Base-by-base conservation (phyloP, 805 yeast genomes). In the Saturnispora gosingensis region DNA sequence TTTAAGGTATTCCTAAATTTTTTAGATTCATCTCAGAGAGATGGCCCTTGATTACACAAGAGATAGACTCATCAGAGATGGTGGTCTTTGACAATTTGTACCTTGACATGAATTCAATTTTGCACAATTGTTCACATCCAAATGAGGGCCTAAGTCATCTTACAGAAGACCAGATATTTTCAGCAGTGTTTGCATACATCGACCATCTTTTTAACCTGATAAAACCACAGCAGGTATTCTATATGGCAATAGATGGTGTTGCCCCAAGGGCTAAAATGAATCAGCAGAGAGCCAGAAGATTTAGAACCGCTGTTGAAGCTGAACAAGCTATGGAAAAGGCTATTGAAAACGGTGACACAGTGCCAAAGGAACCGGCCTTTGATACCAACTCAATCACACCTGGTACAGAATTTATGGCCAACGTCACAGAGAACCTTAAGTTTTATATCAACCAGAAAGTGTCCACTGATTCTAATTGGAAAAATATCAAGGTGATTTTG, bases 211-310 rank as follows among this genome's bases (percentile, higher is more conserved):
- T 93, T 62, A 83, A 83, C 55, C 80, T 88, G 25, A 89, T 93
- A 58, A 81, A 82, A 65, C 99, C 99, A 8, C 76, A 85, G 60
- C 78, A 88, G 64, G 80, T 84, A 13, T 87, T 91, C 59, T 90
- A 85, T 65, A 89, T 91, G 96, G 98, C 99, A 3, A 87, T 91
- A 61, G 99, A 91, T 71, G 99, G 99, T 65, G 98, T 91, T 48
- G 99, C 99, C 0, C 99, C 99, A 42, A 75, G 99, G 66, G 99
- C 99, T 10, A 91, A 91, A 65, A 90, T 91, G 97, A 91, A 91
- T 66, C 98, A 91, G 69, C 99, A 91, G 69, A 80, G 99, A 70
- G 82, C 97, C 0, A 82, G 99, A 74, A 81, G 99, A 71, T 91
- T 91, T 68, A 76, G 97, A 68, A 82, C 96, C 30, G 98, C 97